A percentile compares a stretch with the other conserved stretches of the same genome.
These are phyloP conservation scores for Ziziphus jujuba DNA, from an alignment of 306 rosid genomes.

Conservation along the genomic window DNA sequence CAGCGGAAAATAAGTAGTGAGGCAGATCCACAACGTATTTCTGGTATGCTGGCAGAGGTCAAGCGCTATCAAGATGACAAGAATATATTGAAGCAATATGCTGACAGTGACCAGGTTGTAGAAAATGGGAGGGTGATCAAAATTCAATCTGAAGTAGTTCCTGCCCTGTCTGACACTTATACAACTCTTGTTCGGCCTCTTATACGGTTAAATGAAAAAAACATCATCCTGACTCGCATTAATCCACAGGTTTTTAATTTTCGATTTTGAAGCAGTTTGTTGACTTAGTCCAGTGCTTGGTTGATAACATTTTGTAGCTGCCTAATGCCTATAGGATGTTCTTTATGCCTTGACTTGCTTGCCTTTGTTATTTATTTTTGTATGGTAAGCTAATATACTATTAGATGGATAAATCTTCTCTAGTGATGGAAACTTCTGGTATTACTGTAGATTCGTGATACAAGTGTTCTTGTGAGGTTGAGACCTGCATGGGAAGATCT, in stretches of 20 bases:
- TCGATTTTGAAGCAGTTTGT: conserved; percentile 8
- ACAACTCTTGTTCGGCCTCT: conserved; percentile 82
- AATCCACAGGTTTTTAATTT: conserved; percentile 79
- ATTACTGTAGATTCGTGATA: conserved; percentile 81
- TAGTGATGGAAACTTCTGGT: conserved; percentile 18
- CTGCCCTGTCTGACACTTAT: conserved; percentile 76
- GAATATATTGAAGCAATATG: conserved; percentile 82
- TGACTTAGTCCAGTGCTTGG: conserved; percentile 16
- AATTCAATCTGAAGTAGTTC: conserved; percentile 83
- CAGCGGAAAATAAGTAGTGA: conserved; percentile 85
- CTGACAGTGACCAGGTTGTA: conserved; percentile 86
- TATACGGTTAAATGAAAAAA: conserved; percentile 79
- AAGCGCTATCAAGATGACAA: conserved; percentile 92
- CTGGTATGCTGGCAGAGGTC: conserved; percentile 86
- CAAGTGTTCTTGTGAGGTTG: conserved; percentile 98
- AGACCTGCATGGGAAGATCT: conserved; percentile 99
- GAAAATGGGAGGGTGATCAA: conserved; percentile 88
- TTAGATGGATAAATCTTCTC: conserved; percentile 13
- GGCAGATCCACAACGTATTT: conserved; percentile 73
- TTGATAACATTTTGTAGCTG: conserved; percentile 3
- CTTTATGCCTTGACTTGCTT: conserved; percentile 3
- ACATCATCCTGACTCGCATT: conserved; percentile 92
- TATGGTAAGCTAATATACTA: conserved; percentile 4
- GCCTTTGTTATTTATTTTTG: conserved; percentile 10
- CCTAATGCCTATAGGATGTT: neutral